These are phyloP conservation scores for Apiotrichum mycotoxinovorans DNA, from an alignment of 1,284 basidiomycete species.

Conservation along the genomic window DNA sequence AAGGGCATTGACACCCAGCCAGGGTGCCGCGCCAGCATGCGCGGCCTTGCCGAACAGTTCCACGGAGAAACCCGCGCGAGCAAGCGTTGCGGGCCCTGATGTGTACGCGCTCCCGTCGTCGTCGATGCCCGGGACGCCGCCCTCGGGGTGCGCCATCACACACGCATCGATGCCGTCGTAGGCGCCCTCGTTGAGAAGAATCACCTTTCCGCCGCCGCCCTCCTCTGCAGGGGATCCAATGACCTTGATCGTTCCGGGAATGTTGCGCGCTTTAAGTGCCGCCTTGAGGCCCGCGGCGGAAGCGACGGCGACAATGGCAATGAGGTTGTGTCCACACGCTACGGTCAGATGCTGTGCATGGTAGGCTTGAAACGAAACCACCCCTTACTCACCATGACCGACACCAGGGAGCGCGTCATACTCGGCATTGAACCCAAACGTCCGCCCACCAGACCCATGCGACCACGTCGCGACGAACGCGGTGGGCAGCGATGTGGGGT, in stretches of 20 bases:
- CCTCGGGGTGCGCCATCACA: constrained; percentile 30
- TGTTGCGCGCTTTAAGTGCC: constrained; percentile 34
- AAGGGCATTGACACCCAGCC: constrained; percentile 55
- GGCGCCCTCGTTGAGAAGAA: constrained; percentile 71
- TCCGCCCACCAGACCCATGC: constrained; percentile 28
- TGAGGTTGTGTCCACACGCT: constrained; percentile 63
- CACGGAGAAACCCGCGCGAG: constrained; percentile 28
- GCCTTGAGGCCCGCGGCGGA: constrained; percentile 42
- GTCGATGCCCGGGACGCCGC: constrained; percentile 17
- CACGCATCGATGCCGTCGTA: constrained; percentile 54
- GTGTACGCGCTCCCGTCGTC: constrained; percentile 20
- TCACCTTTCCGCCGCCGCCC: constrained; percentile 72
- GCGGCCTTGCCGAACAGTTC: constrained; percentile 32
- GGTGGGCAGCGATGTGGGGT: constrained; percentile 25
- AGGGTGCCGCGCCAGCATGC: constrained; percentile 33
- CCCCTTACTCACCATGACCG: constrained; percentile 28
- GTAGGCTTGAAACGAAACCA: too few relatives aligned
- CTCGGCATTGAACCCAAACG: constrained; percentile 36
- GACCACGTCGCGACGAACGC: constrained; percentile 33
- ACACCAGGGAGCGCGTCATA: constrained; percentile 29
- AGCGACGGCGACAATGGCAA: constrained; percentile 47
- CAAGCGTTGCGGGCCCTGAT: constrained; percentile 26
- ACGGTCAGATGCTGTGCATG: too few relatives aligned
- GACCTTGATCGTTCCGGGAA: constrained; percentile 41
- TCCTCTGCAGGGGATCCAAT: constrained; percentile 63